These are phyloP conservation scores for Dichomitus squalens DNA, from an alignment of 1,284 basidiomycete species.

Conservation along the genomic window DNA sequence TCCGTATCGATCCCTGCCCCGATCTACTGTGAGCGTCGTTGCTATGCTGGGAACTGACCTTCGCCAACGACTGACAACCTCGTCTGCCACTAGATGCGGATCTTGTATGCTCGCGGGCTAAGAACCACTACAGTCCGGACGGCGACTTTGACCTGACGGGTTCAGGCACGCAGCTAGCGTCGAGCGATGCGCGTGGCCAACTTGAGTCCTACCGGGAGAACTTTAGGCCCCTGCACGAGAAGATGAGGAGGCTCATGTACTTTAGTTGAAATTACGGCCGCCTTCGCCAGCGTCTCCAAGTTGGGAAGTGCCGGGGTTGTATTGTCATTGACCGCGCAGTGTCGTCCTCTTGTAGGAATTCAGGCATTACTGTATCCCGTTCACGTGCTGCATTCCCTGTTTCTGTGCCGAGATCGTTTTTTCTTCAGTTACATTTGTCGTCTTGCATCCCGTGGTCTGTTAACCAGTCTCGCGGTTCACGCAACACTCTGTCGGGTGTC, in stretches of 20 bases:
- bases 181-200: slow-evolving; percentile 40
- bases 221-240: slow-evolving; percentile 58
- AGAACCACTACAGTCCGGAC: slow-evolving; percentile 77
- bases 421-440: no score
- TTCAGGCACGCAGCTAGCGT: slow-evolving; percentile 46
- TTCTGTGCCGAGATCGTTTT: no score
- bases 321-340: no score
- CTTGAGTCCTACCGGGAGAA: slow-evolving; percentile 55
- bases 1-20: slow-evolving; percentile 70
- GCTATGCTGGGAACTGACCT: neutral
- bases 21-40: slow-evolving; percentile 55
- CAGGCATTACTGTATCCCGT: no score
- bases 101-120: slow-evolving; percentile 77
- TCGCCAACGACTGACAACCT: neutral
- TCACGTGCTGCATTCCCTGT: no score
- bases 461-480: no score
- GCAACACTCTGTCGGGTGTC: no score
- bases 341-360: no score
- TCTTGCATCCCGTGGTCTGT: no score
- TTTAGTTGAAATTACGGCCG: slow-evolving; percentile 49
- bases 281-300: no score
- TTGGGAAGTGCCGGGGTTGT: no score
- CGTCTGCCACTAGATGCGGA: slow-evolving; percentile 62
- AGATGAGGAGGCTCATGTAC: slow-evolving; percentile 61
- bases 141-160: slow-evolving; percentile 54